Evolutionary conservation across 2,329 filamentous ascomycete genomes (phyloP).

Genomic region (Penicillium hesseltinei): DNA sequence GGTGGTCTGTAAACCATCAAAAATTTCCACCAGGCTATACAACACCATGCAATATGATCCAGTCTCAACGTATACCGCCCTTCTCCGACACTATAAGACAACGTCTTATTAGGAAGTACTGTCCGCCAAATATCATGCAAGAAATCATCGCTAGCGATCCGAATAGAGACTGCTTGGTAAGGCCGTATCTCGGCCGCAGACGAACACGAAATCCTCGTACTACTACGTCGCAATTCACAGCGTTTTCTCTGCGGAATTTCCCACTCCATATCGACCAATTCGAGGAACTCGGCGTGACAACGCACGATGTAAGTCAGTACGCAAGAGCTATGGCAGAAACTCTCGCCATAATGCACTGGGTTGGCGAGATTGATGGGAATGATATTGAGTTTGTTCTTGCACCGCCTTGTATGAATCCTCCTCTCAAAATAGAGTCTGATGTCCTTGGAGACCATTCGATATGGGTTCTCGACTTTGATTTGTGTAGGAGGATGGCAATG

Average conservation of each 20-base stretch:
- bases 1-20: background rate
- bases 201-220: slow-evolving; percentile 10
- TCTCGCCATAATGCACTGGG: background rate
- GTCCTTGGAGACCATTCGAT: background rate
- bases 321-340: background rate
- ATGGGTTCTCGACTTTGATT: background rate
- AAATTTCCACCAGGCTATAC: background rate
- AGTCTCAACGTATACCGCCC: slow-evolving; percentile 11
- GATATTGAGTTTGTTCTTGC: background rate
- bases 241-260: slow-evolving; percentile 24
- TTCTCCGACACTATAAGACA: slow-evolving; percentile 27
- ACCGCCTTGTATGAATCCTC: background rate
- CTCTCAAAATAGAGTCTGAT: background rate
- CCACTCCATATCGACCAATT: slow-evolving; percentile 38
- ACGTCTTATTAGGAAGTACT: slow-evolving; percentile 36
- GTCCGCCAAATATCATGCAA: slow-evolving; percentile 21
- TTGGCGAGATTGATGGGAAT: background rate
- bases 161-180: slow-evolving; percentile 51
- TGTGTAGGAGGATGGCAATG: background rate
- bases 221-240: slow-evolving; percentile 20
- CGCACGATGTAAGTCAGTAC: background rate
- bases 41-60: background rate
- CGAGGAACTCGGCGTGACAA: background rate
- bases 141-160: slow-evolving; percentile 31
- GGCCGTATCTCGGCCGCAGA: slow-evolving; percentile 50